These are phyloP conservation scores for Dioscorea dumetorum DNA, from an alignment of 106 monocot genomes.

Conservation along the genomic window DNA sequence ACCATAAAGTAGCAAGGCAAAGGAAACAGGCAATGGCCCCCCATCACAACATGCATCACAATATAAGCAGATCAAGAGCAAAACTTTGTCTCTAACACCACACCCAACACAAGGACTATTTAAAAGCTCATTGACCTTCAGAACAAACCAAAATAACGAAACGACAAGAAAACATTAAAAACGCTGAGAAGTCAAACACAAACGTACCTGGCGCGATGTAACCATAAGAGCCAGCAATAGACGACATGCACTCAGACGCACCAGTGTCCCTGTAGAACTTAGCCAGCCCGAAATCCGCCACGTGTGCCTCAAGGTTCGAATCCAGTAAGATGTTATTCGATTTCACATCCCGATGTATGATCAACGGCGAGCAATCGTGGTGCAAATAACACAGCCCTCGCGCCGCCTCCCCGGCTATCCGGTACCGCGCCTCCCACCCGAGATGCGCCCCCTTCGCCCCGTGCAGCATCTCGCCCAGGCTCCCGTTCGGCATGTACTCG, in stretches of 20 bases:
- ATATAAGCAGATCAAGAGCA: no score
- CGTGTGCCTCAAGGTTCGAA: slow-evolving; percentile 77
- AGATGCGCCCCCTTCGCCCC: slow-evolving; percentile 78
- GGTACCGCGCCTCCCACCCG: slow-evolving; percentile 59
- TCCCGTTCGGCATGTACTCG: slow-evolving; percentile 94
- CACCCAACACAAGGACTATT: no score
- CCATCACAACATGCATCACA: no score
- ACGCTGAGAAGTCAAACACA: background rate
- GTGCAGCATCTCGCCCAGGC: slow-evolving; percentile 82
- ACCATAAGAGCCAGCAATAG: slow-evolving; percentile 90
- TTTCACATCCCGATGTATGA: slow-evolving; percentile 87
- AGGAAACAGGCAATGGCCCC: no score
- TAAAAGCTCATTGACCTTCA: no score
- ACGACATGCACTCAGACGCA: slow-evolving; percentile 86
- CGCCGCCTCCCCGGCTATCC: slow-evolving; percentile 81
- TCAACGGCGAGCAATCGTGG: slow-evolving; percentile 82
- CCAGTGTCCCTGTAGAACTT: slow-evolving; percentile 52
- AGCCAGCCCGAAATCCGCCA: slow-evolving; percentile 92
- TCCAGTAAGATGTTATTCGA: slow-evolving; percentile 87
- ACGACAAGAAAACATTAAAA: no score
- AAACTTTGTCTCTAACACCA: no score
- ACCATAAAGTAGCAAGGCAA: no score
- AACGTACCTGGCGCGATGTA: slow-evolving; percentile 91
- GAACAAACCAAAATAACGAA: no score
- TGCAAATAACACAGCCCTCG: slow-evolving; percentile 85